A percentile compares a stretch with the other conserved stretches of the same genome.
phyloP scores from a whole-genome alignment of 129 eudicot species.

The Artemisia annua region DNA sequence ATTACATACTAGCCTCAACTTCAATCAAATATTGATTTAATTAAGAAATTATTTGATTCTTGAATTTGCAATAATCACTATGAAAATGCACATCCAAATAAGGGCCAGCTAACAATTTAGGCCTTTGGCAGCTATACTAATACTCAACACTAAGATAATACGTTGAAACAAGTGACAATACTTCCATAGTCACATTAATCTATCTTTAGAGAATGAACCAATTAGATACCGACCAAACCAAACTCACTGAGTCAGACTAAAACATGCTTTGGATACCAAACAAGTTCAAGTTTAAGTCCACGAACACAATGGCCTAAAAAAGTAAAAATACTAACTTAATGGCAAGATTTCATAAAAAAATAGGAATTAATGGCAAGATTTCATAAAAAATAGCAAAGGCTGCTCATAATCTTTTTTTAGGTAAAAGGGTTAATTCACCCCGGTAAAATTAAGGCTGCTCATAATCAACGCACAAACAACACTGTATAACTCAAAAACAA shows the following conservation, averaged over 20 bases:
- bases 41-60: neutral
- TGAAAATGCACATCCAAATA: constrained; percentile 4
- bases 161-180: neutral
- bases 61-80: no score
- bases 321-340: neutral
- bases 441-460: no score
- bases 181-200: constrained; percentile 4
- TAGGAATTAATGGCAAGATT: no score
- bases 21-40: neutral
- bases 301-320: neutral
- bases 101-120: neutral
- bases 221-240: neutral
- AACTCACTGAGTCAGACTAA: neutral
- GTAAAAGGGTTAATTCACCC: no score
- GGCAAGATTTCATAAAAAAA: neutral
- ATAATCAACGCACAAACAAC: constrained; percentile 1
- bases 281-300: neutral
- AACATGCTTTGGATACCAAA: neutral
- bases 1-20: neutral
- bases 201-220: neutral
- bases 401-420: no score
- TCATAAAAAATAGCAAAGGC: no score
- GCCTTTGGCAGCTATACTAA: neutral
- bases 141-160: neutral
- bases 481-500: neutral